A percentile compares a stretch with the other conserved stretches of the same genome.
Evolutionary conservation across 805 yeast genomes (phyloP).

Genomic region (Candida suzukii): DNA sequence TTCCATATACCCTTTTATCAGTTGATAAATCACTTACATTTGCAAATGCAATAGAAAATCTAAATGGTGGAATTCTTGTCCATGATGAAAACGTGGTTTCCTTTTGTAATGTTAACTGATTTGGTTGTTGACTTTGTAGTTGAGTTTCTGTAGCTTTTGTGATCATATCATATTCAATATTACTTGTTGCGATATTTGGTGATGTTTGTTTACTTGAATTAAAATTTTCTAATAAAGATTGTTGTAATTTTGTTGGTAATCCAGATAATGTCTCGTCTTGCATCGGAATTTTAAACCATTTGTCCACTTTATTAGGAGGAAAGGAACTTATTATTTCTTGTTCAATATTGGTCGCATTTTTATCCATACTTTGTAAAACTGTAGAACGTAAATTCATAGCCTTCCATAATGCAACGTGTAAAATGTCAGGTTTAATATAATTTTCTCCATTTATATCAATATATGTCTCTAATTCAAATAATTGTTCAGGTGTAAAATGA

Average conservation of each 20-base stretch:
- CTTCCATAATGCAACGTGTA: conserved; percentile 45
- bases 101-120: too few relatives aligned
- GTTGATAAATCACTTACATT: conserved; percentile 37
- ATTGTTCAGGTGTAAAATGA: conserved; percentile 41
- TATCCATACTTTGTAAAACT: conserved; percentile 22
- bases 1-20: conserved; percentile 42
- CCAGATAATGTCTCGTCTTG: conserved; percentile 43
- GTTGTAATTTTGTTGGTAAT: conserved; percentile 30
- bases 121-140: neutral
- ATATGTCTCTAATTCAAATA: conserved; percentile 35
- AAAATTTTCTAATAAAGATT: conserved; percentile 13
- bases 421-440: conserved; percentile 29
- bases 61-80: conserved; percentile 44
- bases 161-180: conserved; percentile 16
- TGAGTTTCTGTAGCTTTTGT: conserved; percentile 16
- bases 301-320: conserved; percentile 21
- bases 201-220: conserved; percentile 3
- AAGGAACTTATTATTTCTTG: conserved; percentile 17
- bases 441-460: conserved; percentile 29
- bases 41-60: conserved; percentile 46
- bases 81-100: conserved; percentile 13
- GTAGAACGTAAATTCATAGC: conserved; percentile 34
- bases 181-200: neutral
- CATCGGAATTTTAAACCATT: conserved; percentile 36
- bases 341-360: conserved; percentile 21